A percentile compares a stretch with the other conserved stretches of the same genome.
phyloP scores from a whole-genome alignment of 2,329 filamentous ascomycete species.

The Beauveria varroae region DNA sequence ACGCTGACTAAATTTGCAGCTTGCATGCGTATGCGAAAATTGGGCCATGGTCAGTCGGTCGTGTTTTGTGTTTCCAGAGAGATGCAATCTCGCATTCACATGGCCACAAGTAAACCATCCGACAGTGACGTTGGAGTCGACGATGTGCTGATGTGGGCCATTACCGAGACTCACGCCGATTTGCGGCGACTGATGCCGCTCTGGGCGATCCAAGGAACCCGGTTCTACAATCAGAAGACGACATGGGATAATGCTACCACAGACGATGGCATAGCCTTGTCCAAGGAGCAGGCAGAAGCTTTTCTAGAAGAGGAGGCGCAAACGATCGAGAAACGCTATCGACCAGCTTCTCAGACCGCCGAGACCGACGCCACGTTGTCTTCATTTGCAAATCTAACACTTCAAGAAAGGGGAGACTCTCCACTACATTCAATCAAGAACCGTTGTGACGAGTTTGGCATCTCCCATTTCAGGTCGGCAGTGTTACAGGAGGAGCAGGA shows the following conservation, averaged over 20 bases:
- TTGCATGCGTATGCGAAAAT: slow-evolving; percentile 63
- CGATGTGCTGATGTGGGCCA: slow-evolving; percentile 51
- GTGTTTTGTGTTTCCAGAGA: slow-evolving; percentile 54
- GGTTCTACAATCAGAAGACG: slow-evolving; percentile 35
- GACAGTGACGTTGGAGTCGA: slow-evolving; percentile 30
- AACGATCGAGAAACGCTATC: neutral
- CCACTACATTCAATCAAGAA: neutral
- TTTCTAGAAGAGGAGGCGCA: slow-evolving; percentile 5
- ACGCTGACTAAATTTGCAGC: slow-evolving; percentile 29
- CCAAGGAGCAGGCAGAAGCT: neutral
- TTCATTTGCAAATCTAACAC: neutral
- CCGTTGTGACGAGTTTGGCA: neutral
- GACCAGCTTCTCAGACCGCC: neutral
- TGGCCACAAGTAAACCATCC: slow-evolving; percentile 14
- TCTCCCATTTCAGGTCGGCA: neutral
- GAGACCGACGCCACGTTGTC: neutral
- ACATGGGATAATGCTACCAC: slow-evolving; percentile 22
- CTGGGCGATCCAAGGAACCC: slow-evolving; percentile 53
- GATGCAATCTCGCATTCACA: slow-evolving; percentile 45
- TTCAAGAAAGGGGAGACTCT: neutral
- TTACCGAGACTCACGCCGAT: slow-evolving; percentile 48
- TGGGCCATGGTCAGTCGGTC: slow-evolving; percentile 60
- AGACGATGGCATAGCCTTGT: neutral
- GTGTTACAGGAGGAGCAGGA: slow-evolving; percentile 54
- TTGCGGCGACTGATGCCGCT: slow-evolving; percentile 42